A percentile compares a stretch with the other conserved stretches of the same genome.
These are phyloP conservation scores for Juglanconis juglandina DNA, from an alignment of 2,329 filamentous ascomycete genomes.

Conservation along the genomic window DNA sequence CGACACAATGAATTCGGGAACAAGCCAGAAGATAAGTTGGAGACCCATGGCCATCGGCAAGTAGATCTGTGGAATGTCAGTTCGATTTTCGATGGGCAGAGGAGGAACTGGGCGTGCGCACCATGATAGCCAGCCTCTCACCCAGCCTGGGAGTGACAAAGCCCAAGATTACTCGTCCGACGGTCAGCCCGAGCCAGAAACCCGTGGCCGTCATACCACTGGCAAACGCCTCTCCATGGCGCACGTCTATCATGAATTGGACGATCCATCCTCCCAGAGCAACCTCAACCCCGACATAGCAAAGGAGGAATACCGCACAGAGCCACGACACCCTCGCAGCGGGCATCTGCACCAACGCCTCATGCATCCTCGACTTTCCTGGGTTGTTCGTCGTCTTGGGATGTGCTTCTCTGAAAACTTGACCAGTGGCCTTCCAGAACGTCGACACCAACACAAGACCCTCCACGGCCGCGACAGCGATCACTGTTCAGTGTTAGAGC, in stretches of 20 bases:
- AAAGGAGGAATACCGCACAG: constrained; percentile 68
- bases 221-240: constrained; percentile 63
- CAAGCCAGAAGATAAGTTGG: constrained; percentile 76
- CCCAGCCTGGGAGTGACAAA: constrained; percentile 71
- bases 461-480: constrained; percentile 54
- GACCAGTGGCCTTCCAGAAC: constrained; percentile 59
- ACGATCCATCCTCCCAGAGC: constrained; percentile 80
- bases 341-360: constrained; percentile 40
- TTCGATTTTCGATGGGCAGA: constrained; percentile 16
- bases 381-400: constrained; percentile 24
- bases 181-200: constrained; percentile 76
- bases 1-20: constrained; percentile 73
- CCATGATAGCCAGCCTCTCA: constrained; percentile 58
- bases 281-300: constrained; percentile 74
- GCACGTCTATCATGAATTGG: constrained; percentile 75
- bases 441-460: constrained; percentile 42
- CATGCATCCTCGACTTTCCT: constrained; percentile 27
- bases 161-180: constrained; percentile 67
- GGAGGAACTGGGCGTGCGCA: neutral
- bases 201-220: constrained; percentile 74
- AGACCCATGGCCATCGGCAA: constrained; percentile 61
- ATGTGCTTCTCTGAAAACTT: constrained; percentile 45
- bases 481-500: constrained; percentile 17
- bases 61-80: constrained; percentile 46
- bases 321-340: constrained; percentile 61